Base-by-base conservation (phyloP, 495 filamentous ascomycete genomes). In the Penicillium samsonianum region DNA sequence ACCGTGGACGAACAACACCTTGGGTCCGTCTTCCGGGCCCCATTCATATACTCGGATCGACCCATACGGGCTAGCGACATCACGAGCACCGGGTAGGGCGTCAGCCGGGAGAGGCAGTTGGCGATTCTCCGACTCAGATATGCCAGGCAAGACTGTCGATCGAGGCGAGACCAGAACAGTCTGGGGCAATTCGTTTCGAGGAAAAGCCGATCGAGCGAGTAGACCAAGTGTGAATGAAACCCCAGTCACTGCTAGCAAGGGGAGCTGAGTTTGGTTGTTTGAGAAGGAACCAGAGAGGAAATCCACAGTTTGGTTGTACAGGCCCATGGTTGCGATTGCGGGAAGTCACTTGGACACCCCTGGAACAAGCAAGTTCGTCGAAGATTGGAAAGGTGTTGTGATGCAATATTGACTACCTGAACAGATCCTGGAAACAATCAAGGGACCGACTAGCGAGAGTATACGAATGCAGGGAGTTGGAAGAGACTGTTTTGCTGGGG, bases 31-130 rank as follows among this genome's bases (percentile, higher is more conserved):
- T 54, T 86, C 82, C n/a, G 91, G 91, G 9, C 93, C 93, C 78
- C 86, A 96, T 79, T 98, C 93, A 67, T 96, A 96, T 12, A 92
- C 88, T 37, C 90, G 77, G 25, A 91, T 87, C 25, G 80, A 84
- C 20, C 93, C 92, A 62, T 92, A 96, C 55, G 89, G 88, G 7
- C 84, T 89, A 4, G 78, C 68, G 20, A 96, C 87, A 72, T 92
- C 84, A 40, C 90, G 79, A 6, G 76, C 84, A 16, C 91, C 90
- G 0, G 90, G 92, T 23, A 91, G 79, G 28, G 84, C 78, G 68
- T 90, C 82, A 19, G 86, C 84, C 1, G 90, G 90, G 68, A 96
- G 90, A 3, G 90, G 85, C 4, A 88, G 73, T 48, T 69, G 60
- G 23, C 69, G 63, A 10, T 75, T 73, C 49, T 87, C 77, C 7